A percentile compares a stretch with the other conserved stretches of the same genome.
Conservation (phyloP, 1,139 yeast species). For the Casaregolazyma lundiana region DNA sequence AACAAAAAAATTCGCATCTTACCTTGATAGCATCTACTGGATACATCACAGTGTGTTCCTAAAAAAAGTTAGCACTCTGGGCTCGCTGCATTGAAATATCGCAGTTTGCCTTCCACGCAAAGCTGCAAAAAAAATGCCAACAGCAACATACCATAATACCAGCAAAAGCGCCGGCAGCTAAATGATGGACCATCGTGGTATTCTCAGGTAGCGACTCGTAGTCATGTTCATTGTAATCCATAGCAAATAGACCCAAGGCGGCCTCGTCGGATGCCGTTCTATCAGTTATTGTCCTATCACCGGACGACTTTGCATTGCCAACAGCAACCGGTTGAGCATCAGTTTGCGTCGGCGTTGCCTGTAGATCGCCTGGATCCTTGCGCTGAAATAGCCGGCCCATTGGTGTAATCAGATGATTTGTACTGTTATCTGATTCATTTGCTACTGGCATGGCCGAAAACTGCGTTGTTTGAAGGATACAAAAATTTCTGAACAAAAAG, state of each 20-base stretch:
- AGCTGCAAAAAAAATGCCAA: not conserved
- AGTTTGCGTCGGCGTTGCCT: not conserved
- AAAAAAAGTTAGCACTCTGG: not conserved
- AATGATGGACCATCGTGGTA: conserved; percentile 77
- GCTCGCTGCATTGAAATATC: not conserved
- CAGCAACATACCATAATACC: conserved; percentile 59
- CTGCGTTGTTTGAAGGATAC: not conserved
- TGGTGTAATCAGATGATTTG: not conserved
- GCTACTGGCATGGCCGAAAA: not conserved
- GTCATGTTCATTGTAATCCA: conserved; percentile 41
- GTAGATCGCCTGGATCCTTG: not conserved
- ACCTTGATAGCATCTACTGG: conserved; percentile 83
- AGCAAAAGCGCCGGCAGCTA: conserved; percentile 93
- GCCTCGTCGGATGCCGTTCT: not conserved
- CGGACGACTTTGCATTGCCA: not conserved
- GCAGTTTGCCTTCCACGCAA: not conserved
- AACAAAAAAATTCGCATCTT: not conserved
- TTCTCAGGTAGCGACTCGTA: conserved; percentile 90
- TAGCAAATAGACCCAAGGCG: not conserved
- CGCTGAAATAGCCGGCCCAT: not conserved
- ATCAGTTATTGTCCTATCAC: not conserved
- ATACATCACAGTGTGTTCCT: conserved; percentile 91
- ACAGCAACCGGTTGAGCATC: no score
- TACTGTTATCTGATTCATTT: not conserved
- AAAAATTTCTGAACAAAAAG: not conserved